These are phyloP conservation scores for Bipolaris gigantea DNA, from an alignment of 2,329 filamentous ascomycete genomes.

Conservation along the genomic window DNA sequence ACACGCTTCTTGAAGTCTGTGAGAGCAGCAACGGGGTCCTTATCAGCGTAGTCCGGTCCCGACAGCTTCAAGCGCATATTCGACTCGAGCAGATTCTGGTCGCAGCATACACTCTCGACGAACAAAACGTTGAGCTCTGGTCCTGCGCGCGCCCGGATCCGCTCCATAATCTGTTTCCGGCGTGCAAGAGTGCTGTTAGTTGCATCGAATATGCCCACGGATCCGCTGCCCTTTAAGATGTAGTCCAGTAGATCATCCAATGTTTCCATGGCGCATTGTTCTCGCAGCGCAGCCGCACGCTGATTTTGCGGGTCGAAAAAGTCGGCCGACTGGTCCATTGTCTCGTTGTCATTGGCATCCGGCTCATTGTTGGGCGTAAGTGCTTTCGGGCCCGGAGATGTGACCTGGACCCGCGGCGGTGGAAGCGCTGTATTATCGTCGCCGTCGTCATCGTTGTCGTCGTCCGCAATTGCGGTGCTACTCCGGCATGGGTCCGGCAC, in stretches of 20 bases:
- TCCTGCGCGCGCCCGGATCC: conserved; percentile 79
- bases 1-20: conserved; percentile 93
- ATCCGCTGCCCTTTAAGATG: conserved; percentile 77
- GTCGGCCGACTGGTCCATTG: conserved; percentile 82
- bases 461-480: conserved; percentile 31
- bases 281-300: conserved; percentile 77
- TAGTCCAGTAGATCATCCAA: conserved; percentile 91
- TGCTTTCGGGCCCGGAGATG: conserved; percentile 36
- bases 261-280: conserved; percentile 90
- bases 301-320: conserved; percentile 94
- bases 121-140: conserved; percentile 88
- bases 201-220: conserved; percentile 93
- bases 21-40: conserved; percentile 82
- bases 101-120: conserved; percentile 90
- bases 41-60: conserved; percentile 92
- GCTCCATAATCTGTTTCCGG: conserved; percentile 79
- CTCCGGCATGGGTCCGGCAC: conserved; percentile 34
- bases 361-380: conserved; percentile 23
- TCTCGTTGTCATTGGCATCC: conserved; percentile 48
- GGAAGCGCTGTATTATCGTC: conserved; percentile 10
- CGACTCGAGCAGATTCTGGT: conserved; percentile 80
- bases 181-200: conserved; percentile 94
- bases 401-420: conserved; percentile 40
- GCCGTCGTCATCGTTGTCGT: too few relatives aligned
- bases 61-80: conserved; percentile 98